These are phyloP conservation scores for barrel medic (Medicago truncatula) DNA, from an alignment of 306 rosid species.

Conservation along the genomic window MtrunA17r5.0-ANR NC_053049.1:538001-538500, in stretches of 20 bases:
- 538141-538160: conserved; percentile 96
- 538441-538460: too few relatives aligned
- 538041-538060: conserved; percentile 70
- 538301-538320: neutral
- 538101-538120: conserved; percentile 87
- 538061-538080: conserved; percentile 80
- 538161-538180: conserved; percentile 95
- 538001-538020: conserved; percentile 78
- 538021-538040: conserved; percentile 88
- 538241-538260: conserved; percentile 81
- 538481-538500: too few relatives aligned
- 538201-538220: conserved; percentile 90
- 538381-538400: too few relatives aligned
- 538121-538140: conserved; percentile 92
- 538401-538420: too few relatives aligned
- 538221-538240: conserved; percentile 90
- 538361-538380: too few relatives aligned
- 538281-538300: conserved; percentile 71
- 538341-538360: neutral
- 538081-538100: conserved; percentile 96
- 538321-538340: neutral
- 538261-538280: conserved; percentile 97
- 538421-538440: too few relatives aligned
- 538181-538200: conserved; percentile 94
- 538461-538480: too few relatives aligned